Base-by-base conservation (phyloP, 371 early-diverging fungal genomes). In the Circinella minor region DNA sequence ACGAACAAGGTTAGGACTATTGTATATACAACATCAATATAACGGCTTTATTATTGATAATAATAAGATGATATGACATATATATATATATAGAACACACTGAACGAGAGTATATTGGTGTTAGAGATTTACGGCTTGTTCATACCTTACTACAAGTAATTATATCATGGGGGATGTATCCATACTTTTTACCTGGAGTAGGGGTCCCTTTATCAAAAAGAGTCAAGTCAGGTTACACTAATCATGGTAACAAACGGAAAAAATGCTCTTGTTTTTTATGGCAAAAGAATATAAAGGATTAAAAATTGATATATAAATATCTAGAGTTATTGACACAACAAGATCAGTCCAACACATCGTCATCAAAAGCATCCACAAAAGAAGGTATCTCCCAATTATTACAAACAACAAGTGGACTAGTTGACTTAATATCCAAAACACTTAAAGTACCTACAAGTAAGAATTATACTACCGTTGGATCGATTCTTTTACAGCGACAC, bases 121-220 rank as follows among this genome's bases (percentile, higher is more conserved):
- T 90, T 27, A 77, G 88, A 73, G 90, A 90, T 68, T 75, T 87
- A 49, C 77, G 89, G n/a, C 74, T 90, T 67, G 77, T 90, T 34
- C 88, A 89, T 66, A 90, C 90, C 6, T 73, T 91, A 74, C 69
- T 90, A 14, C 90, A 91, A 75, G 86, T 90, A 17, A 75, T 89
- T 27, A 75, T 90, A 11, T 87, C 86, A 38, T 91, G 91, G 91
- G 91, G 91, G 6, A 76, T 90, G 3, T 88, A 88, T 71, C 92
- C 93, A 9, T 86, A 84, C 54, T 77, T 91, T 46, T 61, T 86
- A 36, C 84, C 88, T 0, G 93, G 93, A 5, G 88, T 91, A 0
- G 92, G 93, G 1, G 85, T 91, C 48, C 90, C 90, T 1, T 67
- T 91, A 43, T 80, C 82, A 6, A 87, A 88, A 60, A 81, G 93